Evolutionary conservation across 805 yeast genomes (phyloP), one percentile per base, ranked within the genome.

Genomic region (Schizosaccharomyces octosporus): DNA sequence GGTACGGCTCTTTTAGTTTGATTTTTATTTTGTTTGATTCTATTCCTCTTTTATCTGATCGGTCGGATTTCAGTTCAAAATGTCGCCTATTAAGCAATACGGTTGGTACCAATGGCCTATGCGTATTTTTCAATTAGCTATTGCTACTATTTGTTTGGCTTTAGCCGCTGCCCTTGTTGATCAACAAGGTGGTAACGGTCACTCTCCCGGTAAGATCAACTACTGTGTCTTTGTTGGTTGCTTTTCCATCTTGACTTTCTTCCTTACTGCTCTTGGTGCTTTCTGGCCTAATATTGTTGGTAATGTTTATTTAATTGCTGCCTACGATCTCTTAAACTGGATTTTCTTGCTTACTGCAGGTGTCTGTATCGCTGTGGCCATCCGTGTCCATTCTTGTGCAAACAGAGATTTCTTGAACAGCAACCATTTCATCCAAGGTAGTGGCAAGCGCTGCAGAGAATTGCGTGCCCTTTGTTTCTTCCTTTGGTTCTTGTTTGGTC

Each of bases 341-440:
- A 85, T 89, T 67, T 93, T 93, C 82, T 27, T 27, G 82, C 95
- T 62, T 87, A 82, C 97, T 60, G 97, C 87, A 66, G 97, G 89
- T 69, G 82, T 95, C 63, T 95, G 95, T 61, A 77, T 93, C 70
- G 97, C 97, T 61, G 95, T 87, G 64, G 94, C 82, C 69, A 82
- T 85, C 70, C 81, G 89, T 74, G 78, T 78, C 65, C 96, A 88
- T 79, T 84, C 95, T 51, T 90, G 98, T 79, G 63, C 76, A 67
- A 84, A 87, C 81, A 66, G 75, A 64, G 63, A 54, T 62, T 88
- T 86, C 78, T 64, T 88, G 66, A 76, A 81, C 67, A 59, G 67
- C 66, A 90, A 90, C 79, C 72, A 72, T 64, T 79, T 86, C 67
- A 73, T 85, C 64, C 87, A 86, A 76, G 94, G 95, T 66, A 77